Evolutionary conservation across 129 eudicot species (phyloP).

Genomic region (Centrapalus pauciflorus): DNA sequence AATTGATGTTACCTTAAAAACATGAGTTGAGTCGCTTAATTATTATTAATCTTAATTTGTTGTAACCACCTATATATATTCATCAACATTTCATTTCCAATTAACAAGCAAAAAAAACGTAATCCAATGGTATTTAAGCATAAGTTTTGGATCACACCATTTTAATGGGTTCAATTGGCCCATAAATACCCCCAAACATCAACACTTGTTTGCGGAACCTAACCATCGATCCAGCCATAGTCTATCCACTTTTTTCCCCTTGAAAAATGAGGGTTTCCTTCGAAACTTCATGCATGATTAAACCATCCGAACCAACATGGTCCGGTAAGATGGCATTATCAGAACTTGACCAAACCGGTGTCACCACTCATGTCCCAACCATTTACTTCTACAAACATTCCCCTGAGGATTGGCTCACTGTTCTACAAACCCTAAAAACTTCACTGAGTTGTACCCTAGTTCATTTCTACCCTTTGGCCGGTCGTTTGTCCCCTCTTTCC

Average conservation of each 20-base stretch:
- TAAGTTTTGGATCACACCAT: conserved; percentile 25
- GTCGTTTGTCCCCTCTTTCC: conserved; percentile 28
- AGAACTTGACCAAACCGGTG: conserved; percentile 42
- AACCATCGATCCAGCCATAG: too few relatives aligned
- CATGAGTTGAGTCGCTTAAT: too few relatives aligned
- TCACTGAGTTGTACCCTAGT: conserved; percentile 42
- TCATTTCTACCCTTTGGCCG: conserved; percentile 58
- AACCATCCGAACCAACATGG: conserved; percentile 46
- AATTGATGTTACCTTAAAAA: too few relatives aligned
- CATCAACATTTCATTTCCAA: too few relatives aligned
- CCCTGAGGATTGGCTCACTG: conserved; percentile 16
- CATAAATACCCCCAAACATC: conserved; percentile 19
- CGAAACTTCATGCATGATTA: conserved; percentile 27
- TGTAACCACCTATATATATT: too few relatives aligned
- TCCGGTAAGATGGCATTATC: conserved; percentile 41
- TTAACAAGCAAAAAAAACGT: too few relatives aligned
- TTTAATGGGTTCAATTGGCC: conserved; percentile 12
- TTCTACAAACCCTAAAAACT: conserved; percentile 36
- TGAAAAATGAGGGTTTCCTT: conserved; percentile 32
- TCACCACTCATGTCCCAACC: conserved; percentile 33
- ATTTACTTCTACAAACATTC: conserved; percentile 44
- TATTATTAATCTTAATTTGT: too few relatives aligned
- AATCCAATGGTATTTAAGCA: conserved; percentile 13
- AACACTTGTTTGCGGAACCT: background rate
- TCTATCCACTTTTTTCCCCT: background rate